These are phyloP conservation scores for Penicillium sp. DNA, from an alignment of 2,329 filamentous ascomycete genomes.

Conservation along the genomic window DNA sequence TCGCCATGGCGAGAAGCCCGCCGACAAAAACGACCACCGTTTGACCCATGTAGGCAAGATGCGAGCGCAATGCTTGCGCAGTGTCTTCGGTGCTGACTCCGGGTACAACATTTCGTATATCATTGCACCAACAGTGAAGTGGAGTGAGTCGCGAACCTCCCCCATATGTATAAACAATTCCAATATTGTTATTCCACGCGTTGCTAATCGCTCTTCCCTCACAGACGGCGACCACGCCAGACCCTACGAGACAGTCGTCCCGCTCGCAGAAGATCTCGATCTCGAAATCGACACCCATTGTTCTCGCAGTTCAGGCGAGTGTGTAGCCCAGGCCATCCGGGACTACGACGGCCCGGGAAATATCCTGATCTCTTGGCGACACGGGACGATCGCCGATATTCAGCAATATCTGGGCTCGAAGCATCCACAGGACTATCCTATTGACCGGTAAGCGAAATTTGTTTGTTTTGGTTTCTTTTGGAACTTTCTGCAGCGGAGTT, in stretches of 20 bases:
- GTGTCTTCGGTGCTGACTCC: slow-evolving; percentile 30
- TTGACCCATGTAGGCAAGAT: slow-evolving; percentile 29
- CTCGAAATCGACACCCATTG: slow-evolving; percentile 33
- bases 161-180: not conserved
- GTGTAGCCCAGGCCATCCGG: slow-evolving; percentile 25
- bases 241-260: slow-evolving; percentile 29
- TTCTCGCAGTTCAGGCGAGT: slow-evolving; percentile 26
- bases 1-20: slow-evolving; percentile 37
- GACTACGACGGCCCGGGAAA: slow-evolving; percentile 30
- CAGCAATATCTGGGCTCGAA: slow-evolving; percentile 24
- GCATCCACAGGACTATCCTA: slow-evolving; percentile 28
- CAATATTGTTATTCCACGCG: too few species aligned
- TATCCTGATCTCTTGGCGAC: slow-evolving; percentile 36
- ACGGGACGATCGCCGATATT: slow-evolving; percentile 29
- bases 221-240: slow-evolving; percentile 24
- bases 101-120: slow-evolving; percentile 33
- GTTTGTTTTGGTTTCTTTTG: not conserved
- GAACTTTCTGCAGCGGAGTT: not conserved
- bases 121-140: slow-evolving; percentile 30
- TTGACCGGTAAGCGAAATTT: slow-evolving; percentile 28
- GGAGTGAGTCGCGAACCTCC: slow-evolving; percentile 20
- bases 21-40: slow-evolving; percentile 25
- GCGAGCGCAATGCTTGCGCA: slow-evolving; percentile 34
- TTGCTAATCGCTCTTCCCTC: not conserved
- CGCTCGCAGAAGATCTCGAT: slow-evolving; percentile 32